Evolutionary conservation across 108 stramenopile genomes (phyloP).

Genomic region (Stephanodiscus triporus): DNA sequence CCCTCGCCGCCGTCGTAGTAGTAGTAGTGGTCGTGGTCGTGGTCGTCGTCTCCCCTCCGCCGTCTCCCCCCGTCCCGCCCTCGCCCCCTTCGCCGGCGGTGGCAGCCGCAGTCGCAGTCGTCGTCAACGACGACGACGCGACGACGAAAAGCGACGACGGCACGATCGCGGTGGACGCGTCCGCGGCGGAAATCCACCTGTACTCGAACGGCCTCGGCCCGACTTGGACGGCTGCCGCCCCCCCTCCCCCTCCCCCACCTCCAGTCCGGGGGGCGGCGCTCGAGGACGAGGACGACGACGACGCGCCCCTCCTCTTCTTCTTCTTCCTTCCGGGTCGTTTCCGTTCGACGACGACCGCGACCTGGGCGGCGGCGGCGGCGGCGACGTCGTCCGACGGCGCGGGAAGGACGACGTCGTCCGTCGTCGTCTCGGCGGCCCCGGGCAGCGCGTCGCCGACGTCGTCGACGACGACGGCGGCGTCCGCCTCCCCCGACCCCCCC

Average conservation of each 20-base stretch:
- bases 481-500: no score
- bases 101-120: no score
- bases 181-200: constrained; percentile 41
- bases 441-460: no score
- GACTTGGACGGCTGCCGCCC: no score
- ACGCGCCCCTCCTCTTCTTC: background rate
- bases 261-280: background rate
- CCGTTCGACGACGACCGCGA: background rate
- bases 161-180: constrained; percentile 50
- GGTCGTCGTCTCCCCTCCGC: background rate
- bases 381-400: no score
- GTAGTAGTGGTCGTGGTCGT: no score
- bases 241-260: no score
- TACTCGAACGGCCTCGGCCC: constrained; percentile 59
- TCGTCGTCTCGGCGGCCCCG: no score
- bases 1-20: background rate
- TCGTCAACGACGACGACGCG: no score
- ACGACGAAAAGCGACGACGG: constrained; percentile 42
- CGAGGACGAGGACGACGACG: background rate
- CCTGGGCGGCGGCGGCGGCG: background rate
- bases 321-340: background rate
- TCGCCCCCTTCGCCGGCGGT: no score
- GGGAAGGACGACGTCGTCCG: no score
- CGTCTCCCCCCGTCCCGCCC: constrained; percentile 7
- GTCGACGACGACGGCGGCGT: no score